These are phyloP conservation scores for Ramaria rubella DNA, from an alignment of 768 basidiomycete species.

Conservation along the genomic window DNA sequence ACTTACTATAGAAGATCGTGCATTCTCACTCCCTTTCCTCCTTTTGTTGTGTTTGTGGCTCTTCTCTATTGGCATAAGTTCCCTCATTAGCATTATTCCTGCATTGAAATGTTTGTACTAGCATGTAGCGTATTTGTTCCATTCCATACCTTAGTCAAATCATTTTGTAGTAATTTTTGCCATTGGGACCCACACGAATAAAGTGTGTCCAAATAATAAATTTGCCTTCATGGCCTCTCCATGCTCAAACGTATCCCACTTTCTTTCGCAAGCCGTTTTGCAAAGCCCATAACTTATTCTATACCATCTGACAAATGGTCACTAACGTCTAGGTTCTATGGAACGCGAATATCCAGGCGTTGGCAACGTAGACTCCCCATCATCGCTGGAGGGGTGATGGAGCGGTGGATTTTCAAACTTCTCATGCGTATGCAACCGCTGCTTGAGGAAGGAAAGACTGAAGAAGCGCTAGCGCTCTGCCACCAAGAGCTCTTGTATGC, in stretches of 20 bases:
- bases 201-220: neutral
- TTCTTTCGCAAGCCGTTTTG: neutral
- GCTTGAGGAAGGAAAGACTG: neutral
- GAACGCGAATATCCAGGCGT: neutral
- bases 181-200: neutral
- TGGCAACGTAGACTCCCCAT: neutral
- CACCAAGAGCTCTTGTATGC: neutral
- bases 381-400: neutral
- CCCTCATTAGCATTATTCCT: neutral
- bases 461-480: neutral
- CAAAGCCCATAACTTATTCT: neutral
- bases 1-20: conserved; percentile 2
- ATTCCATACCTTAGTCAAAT: neutral
- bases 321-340: neutral
- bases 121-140: conserved; percentile 2
- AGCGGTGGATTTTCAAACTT: neutral
- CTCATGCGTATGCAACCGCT: neutral
- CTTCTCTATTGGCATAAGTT: neutral
- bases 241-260: neutral
- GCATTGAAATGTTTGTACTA: neutral
- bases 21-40: neutral
- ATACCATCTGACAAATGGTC: neutral
- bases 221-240: neutral
- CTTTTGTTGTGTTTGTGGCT: conserved; percentile 3
- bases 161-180: neutral